Evolutionary conservation across 73 alveolate genomes (phyloP).

Genomic region (Stentor roeselii): DNA sequence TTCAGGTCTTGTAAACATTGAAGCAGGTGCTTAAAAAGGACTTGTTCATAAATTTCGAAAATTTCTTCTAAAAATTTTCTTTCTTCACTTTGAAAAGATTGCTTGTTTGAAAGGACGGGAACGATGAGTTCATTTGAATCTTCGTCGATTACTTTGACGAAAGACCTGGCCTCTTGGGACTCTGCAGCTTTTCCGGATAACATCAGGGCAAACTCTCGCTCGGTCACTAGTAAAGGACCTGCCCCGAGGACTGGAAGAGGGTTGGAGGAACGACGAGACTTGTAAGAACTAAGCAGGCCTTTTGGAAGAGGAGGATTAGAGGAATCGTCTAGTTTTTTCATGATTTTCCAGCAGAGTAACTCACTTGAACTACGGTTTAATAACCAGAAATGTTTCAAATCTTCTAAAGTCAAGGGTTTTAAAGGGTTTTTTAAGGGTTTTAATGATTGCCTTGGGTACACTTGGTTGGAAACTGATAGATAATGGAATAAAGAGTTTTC

Average conservation of each 20-base stretch:
- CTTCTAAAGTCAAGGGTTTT: too few relatives aligned
- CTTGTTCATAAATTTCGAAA: slow-evolving; percentile 3
- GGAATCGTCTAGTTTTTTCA: too few relatives aligned
- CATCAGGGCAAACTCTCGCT: background rate
- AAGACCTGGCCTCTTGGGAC: background rate
- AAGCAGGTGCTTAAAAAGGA: background rate
- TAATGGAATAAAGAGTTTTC: too few relatives aligned
- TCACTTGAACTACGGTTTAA: too few relatives aligned
- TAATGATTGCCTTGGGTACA: too few relatives aligned
- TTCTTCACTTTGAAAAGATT: background rate
- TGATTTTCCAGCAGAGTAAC: too few relatives aligned
- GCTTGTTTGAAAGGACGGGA: background rate
- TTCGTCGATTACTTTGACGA: background rate
- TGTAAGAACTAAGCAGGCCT: background rate
- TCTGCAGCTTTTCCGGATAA: background rate
- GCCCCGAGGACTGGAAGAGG: background rate
- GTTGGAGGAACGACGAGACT: background rate
- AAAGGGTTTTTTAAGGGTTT: too few relatives aligned
- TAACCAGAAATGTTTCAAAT: too few relatives aligned
- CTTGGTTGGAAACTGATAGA: too few relatives aligned
- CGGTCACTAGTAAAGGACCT: background rate
- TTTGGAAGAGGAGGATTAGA: background rate
- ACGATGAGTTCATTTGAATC: background rate
- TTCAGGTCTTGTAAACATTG: background rate
- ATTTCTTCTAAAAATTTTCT: background rate